phyloP scores from a whole-genome alignment of 306 rosid genomes.

The Fragaria nilgerrensis region DNA sequence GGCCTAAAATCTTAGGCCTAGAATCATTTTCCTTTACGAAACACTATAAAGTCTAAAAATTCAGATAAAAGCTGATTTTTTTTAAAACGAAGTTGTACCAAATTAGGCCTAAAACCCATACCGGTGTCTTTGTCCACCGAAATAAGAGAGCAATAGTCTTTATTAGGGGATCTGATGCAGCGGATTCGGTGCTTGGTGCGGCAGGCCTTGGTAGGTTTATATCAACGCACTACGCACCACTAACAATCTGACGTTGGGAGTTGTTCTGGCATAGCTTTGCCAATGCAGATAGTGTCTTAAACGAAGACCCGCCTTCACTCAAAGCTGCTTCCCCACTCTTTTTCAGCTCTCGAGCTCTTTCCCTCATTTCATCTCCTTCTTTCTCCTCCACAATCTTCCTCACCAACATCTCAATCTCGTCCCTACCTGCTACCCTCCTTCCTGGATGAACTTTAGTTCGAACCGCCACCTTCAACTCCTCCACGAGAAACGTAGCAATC shows the following conservation, averaged over 20 bases:
- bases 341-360: constrained; percentile 21
- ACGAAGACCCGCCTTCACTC: constrained; percentile 30
- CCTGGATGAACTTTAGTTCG: neutral
- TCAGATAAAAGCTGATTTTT: too few species aligned
- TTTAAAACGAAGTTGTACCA: too few species aligned
- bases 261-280: neutral
- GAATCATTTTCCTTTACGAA: too few species aligned
- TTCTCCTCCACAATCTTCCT: constrained; percentile 42
- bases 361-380: constrained; percentile 31
- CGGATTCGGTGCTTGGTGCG: too few species aligned
- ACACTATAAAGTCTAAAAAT: too few species aligned
- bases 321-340: constrained; percentile 25
- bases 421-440: constrained; percentile 17
- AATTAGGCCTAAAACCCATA: too few species aligned
- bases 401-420: constrained; percentile 29
- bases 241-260: neutral
- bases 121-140: too few species aligned
- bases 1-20: too few species aligned
- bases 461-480: constrained; percentile 34
- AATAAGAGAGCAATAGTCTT: too few species aligned
- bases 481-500: constrained; percentile 28
- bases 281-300: constrained; percentile 20
- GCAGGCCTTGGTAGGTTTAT: too few species aligned
- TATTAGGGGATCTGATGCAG: too few species aligned
- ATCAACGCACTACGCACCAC: too few species aligned